Conservation (phyloP, 257 asterid genomes). For the Solanum arcanum region DNA sequence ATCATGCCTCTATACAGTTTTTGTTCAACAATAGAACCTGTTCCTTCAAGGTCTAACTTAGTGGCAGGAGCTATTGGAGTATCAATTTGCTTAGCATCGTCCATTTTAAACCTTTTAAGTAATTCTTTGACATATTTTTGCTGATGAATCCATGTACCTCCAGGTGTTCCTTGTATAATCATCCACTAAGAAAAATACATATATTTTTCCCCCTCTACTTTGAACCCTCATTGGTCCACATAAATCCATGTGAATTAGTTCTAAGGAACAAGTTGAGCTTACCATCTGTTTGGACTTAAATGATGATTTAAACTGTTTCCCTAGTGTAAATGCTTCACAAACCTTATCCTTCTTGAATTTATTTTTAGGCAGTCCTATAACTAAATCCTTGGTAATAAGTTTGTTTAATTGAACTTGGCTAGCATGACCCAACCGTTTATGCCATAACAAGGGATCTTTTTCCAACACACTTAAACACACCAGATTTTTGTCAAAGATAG, state of each 20-base stretch:
- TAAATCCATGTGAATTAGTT: background rate
- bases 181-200: background rate
- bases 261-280: background rate
- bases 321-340: background rate
- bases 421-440: background rate
- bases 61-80: too few relatives aligned
- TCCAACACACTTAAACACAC: background rate
- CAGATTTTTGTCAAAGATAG: too few relatives aligned
- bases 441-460: too few relatives aligned
- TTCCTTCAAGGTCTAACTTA: too few relatives aligned
- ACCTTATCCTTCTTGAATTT: background rate
- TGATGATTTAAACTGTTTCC: background rate
- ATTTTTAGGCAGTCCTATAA: background rate
- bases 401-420: too few relatives aligned
- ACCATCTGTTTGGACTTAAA: too few relatives aligned
- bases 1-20: too few relatives aligned
- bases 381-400: background rate
- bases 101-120: too few relatives aligned
- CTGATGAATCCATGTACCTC: too few relatives aligned
- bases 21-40: too few relatives aligned
- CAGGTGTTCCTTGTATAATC: background rate
- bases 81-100: too few relatives aligned
- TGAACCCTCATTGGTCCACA: background rate
- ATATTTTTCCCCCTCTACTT: background rate
- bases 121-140: too few relatives aligned